Evolutionary conservation across 768 basidiomycete genomes (phyloP), one percentile per base, ranked within the genome.

Genomic region (Trametes cinnabarina): DNA sequence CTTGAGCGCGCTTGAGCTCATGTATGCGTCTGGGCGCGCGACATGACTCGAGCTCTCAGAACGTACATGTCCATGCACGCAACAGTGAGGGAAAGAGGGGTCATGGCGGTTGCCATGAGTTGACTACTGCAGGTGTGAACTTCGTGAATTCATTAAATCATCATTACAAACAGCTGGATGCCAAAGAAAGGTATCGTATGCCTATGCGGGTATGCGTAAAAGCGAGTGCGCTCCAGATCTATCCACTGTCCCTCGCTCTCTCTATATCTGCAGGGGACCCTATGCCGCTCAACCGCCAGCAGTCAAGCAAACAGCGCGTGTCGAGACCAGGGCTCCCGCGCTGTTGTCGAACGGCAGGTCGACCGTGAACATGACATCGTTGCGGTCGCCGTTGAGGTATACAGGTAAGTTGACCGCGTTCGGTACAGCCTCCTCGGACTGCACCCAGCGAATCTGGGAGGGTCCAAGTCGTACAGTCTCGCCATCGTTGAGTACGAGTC

Each of bases 361-460:
- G 34, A 96, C 87, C 1, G 90, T 93, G 76, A 97, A 95, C 67
- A 98, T 74, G 32, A 96, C 90, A 66, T 94, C 92, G 69, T 85
- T 89, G 49, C 95, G 83, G 74, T 93, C 90, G 63, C 81, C 79
- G 73, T 98, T 97, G 69, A 98, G 82, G 72, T 97, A 98, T 42
- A 97, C 91, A 0, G 95, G 96, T 20, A 98, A 76, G 63, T 87
- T 90, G 66, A 95, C 90, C 54, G 83, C 64, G 50, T 73, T 74
- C 32, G 68, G 68, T 34, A 68, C 67, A 17, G 74, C 51, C 34
- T 77, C 74, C 12, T 71, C 68, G 8, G 73, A 70, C 68, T 92
- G 89, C 2, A 89, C 83, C 95, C 95, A 98, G 49, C 87, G 82
- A 42, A 98, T 77, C 69, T 94, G 92, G 9, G 91, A 95, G 22